Evolutionary conservation across 1,284 basidiomycete genomes (phyloP), one percentile per base, ranked within the genome.

Genomic region (Sporisorium sorghi): DNA sequence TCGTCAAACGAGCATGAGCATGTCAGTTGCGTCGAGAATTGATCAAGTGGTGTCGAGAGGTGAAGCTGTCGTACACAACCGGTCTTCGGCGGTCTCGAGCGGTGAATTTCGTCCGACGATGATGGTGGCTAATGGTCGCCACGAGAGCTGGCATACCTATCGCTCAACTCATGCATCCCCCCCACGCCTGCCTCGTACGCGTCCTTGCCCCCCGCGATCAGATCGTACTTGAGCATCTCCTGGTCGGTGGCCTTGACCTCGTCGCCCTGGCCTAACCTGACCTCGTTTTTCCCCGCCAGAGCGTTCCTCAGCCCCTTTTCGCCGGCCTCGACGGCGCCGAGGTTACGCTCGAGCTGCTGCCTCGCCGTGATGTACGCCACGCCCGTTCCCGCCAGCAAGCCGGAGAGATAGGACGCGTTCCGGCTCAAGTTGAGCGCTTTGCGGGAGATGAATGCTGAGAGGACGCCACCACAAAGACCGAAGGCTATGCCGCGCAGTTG

Each of bases 171-270:
- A 40, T 72, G 69, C 47, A 76, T 21, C 17, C 73, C 73, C 2
- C 54, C 68, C 0, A 76, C 73, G 5, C 73, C 73, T 0, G 48
- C 73, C 37, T 76, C 64, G 47, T 69, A 58, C 10, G 17, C 23
- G 26, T n/a, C 37, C 2, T 43, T 37, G 6, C 49, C 42, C 0
- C 49, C 71, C 1, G 71, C 64, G 26, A 59, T 59, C 24, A 76
- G 37, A n/a, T 76, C 73, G 35, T 72, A 67, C 65, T 63, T 67
- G 46, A 62, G 53, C 73, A 76, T 76, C 7, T 67, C 73, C 24
- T 52, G 55, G 35, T 73, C 71, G 23, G 71, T 73, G 11, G 64
- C 57, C 15, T 33, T 35, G n/a, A 56, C 14, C 3, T 42, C 52
- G 12, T 51, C 52, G 6, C 39, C 23, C 2, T 19, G 10, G 9